Percentiles rank a stretch among this genome's conserved stretches.
Conservation (phyloP, 179 eudicot genomes). For the Silene coronaria region DNA sequence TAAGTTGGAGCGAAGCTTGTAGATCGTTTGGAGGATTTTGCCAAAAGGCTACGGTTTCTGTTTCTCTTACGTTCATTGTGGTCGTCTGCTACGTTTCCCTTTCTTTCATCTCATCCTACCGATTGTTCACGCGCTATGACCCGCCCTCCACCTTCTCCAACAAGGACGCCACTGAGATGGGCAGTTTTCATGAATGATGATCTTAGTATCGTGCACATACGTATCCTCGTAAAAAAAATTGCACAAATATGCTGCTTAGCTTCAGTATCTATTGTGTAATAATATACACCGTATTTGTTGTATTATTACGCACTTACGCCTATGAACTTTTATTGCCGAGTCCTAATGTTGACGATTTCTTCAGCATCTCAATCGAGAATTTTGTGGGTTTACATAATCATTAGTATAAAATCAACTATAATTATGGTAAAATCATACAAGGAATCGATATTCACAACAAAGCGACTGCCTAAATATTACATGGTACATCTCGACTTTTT, state of each 20-base stretch:
- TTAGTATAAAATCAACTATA: too few species aligned
- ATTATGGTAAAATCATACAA: too few species aligned
- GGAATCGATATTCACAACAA: too few species aligned
- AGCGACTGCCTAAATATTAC: too few species aligned
- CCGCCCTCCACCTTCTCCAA: constrained; percentile 41
- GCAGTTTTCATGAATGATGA: constrained; percentile 28
- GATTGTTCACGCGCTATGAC: constrained; percentile 76
- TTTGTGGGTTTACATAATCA: too few species aligned
- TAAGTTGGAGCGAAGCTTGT: constrained; percentile 82
- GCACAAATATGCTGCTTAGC: neutral
- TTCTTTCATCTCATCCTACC: constrained; percentile 78
- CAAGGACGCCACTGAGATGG: constrained; percentile 45
- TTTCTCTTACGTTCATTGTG: constrained; percentile 50
- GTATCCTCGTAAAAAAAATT: neutral
- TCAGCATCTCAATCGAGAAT: too few species aligned
- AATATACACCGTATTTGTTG: too few species aligned
- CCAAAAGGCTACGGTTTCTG: constrained; percentile 50
- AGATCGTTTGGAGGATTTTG: constrained; percentile 59
- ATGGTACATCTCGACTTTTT: too few species aligned
- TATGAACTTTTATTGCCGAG: too few species aligned
- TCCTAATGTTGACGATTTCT: too few species aligned
- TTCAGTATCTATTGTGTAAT: too few species aligned
- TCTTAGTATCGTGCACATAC: neutral
- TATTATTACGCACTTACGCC: too few species aligned
- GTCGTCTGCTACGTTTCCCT: constrained; percentile 59